A percentile compares a stretch with the other conserved stretches of the same genome.
Conservation (phyloP, 495 filamentous ascomycete species). For the Talaromyces proteolyticus region DNA sequence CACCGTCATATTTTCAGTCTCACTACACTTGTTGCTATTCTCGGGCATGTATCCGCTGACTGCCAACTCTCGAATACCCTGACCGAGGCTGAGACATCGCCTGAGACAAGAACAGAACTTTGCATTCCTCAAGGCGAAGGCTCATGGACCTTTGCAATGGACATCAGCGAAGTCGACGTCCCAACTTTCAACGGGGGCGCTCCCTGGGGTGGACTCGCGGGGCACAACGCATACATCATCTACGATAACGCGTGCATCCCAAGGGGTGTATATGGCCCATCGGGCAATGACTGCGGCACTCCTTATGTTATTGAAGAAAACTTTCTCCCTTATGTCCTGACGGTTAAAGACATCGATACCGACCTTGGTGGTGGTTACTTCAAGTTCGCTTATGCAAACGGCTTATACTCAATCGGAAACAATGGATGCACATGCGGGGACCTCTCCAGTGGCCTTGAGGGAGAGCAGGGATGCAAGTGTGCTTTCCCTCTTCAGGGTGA, state of each 20-base stretch:
- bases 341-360: background rate
- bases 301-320: background rate
- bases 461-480: background rate
- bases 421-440: background rate
- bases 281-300: background rate
- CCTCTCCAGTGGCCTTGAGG: background rate
- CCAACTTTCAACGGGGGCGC: background rate
- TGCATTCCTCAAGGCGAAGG: constrained; percentile 1
- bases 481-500: background rate
- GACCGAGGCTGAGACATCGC: background rate
- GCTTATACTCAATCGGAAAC: background rate
- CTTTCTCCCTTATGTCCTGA: background rate
- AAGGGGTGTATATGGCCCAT: background rate
- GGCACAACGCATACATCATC: background rate
- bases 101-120: background rate
- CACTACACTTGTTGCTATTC: background rate
- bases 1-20: background rate
- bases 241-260: background rate
- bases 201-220: background rate
- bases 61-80: background rate
- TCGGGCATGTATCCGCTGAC: background rate
- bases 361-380: background rate
- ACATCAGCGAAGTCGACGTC: background rate
- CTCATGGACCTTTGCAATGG: background rate
- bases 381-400: background rate